phyloP scores from a whole-genome alignment of 129 eudicot genomes.

The Chrysanthemum lavandulifolium region DNA sequence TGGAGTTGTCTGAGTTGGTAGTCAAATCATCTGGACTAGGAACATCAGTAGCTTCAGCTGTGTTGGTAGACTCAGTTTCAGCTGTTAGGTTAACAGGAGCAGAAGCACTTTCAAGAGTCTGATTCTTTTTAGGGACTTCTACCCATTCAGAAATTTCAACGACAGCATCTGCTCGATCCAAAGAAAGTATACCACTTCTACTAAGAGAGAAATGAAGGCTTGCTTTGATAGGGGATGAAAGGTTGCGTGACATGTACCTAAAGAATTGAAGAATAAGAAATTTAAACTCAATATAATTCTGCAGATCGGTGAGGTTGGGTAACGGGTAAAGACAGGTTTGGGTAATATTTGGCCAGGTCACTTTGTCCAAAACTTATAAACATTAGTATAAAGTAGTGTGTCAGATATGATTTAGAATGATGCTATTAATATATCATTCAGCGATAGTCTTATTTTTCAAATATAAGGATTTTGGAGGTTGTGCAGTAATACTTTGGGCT shows the following conservation, averaged over 20 bases:
- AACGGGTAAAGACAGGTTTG: no score
- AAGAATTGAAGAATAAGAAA: slow-evolving; percentile 7
- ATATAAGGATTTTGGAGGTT: no score
- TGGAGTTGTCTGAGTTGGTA: slow-evolving; percentile 38
- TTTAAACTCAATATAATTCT: background rate
- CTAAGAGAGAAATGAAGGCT: slow-evolving; percentile 88
- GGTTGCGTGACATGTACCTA: slow-evolving; percentile 85
- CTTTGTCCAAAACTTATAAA: no score
- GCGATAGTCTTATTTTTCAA: no score
- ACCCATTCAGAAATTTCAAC: slow-evolving; percentile 97
- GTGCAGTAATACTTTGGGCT: no score
- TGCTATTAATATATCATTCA: no score
- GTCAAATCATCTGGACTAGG: slow-evolving; percentile 39
- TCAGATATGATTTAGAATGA: no score
- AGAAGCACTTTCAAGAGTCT: slow-evolving; percentile 72
- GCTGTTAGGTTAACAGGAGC: slow-evolving; percentile 53
- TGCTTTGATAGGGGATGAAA: slow-evolving; percentile 92
- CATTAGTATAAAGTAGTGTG: no score
- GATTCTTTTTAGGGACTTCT: slow-evolving; percentile 88
- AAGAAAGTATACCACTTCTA: slow-evolving; percentile 80
- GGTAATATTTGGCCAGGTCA: no score
- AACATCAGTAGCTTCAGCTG: slow-evolving; percentile 51
- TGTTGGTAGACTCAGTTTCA: slow-evolving; percentile 44
- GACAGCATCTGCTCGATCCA: slow-evolving; percentile 96
- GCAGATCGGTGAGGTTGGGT: no score